A percentile compares a stretch with the other conserved stretches of the same genome.
Evolutionary conservation across 2,329 filamentous ascomycete species (phyloP).

Genomic region (Fusarium beomiforme): DNA sequence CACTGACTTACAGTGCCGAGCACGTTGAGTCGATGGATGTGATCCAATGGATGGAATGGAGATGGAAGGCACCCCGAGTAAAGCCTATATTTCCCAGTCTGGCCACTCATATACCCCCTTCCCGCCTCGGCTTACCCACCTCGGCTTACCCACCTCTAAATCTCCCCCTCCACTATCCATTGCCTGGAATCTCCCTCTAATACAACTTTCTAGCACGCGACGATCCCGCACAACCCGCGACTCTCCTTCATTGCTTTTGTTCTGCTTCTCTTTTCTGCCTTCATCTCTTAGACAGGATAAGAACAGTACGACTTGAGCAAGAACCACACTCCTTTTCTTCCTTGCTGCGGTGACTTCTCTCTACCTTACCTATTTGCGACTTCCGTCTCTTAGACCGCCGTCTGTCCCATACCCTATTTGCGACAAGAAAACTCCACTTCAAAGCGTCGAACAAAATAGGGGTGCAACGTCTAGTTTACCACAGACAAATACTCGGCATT

Average conservation of each 20-base stretch:
- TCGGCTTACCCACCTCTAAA: slow-evolving; percentile 14
- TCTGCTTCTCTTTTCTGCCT: neutral
- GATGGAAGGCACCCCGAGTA: neutral
- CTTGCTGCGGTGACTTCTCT: neutral
- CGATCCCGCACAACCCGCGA: slow-evolving; percentile 36
- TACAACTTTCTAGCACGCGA: slow-evolving; percentile 26
- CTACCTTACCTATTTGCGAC: neutral
- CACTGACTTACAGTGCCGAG: neutral
- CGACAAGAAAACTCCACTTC: slow-evolving; percentile 25
- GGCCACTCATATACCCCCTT: slow-evolving; percentile 18
- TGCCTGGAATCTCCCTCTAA: slow-evolving; percentile 31
- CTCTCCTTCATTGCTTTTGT: neutral
- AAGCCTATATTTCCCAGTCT: neutral
- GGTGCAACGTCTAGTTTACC: slow-evolving; percentile 13
- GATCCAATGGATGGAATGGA: neutral
- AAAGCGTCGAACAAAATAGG: slow-evolving; percentile 25
- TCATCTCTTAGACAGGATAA: slow-evolving; percentile 1
- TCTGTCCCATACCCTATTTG: neutral
- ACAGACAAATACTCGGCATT: neutral
- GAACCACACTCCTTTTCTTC: slow-evolving; percentile 6
- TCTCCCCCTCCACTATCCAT: slow-evolving; percentile 11
- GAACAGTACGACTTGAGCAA: neutral
- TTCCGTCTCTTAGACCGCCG: neutral
- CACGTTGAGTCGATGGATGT: neutral
- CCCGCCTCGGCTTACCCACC: slow-evolving; percentile 29